A percentile compares a stretch with the other conserved stretches of the same genome.
Evolutionary conservation across 2,329 filamentous ascomycete genomes (phyloP).

Genomic region (Pseudogymnoascus sp.): DNA sequence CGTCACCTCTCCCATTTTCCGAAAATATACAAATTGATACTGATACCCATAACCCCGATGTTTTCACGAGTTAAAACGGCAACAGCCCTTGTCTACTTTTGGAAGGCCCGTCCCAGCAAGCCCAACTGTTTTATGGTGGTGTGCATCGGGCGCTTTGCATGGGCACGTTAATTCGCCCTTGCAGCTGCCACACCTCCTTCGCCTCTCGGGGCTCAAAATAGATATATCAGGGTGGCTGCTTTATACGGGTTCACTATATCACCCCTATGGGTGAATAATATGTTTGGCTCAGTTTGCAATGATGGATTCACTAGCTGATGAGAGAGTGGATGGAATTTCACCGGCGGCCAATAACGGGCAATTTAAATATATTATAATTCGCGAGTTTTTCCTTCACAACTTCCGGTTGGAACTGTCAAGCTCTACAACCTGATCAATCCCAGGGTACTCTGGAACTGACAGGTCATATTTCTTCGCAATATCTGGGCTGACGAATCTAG

Average conservation of each 20-base stretch:
- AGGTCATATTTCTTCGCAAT: constrained; percentile 82
- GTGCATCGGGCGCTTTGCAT: neutral
- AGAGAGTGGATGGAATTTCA: neutral
- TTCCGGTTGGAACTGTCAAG: constrained; percentile 45
- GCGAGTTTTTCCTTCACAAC: constrained; percentile 32
- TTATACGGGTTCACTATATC: neutral
- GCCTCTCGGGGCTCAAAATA: neutral
- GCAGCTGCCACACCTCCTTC: neutral
- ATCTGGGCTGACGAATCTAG: constrained; percentile 66
- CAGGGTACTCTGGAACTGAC: constrained; percentile 73
- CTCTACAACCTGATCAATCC: constrained; percentile 84
- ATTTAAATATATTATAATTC: constrained; percentile 9
- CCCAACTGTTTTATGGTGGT: neutral
- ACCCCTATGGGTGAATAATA: neutral
- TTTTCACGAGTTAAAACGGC: neutral
- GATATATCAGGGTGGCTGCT: neutral
- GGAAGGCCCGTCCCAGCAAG: neutral
- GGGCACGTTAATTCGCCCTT: neutral
- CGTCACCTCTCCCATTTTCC: neutral
- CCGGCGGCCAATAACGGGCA: neutral
- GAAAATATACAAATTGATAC: neutral
- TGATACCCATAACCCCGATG: neutral
- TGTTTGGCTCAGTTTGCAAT: neutral
- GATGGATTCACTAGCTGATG: neutral
- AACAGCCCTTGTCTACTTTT: neutral